These are phyloP conservation scores for Aspergillus hortae DNA, from an alignment of 2,329 filamentous ascomycete species.

Conservation along the genomic window DNA sequence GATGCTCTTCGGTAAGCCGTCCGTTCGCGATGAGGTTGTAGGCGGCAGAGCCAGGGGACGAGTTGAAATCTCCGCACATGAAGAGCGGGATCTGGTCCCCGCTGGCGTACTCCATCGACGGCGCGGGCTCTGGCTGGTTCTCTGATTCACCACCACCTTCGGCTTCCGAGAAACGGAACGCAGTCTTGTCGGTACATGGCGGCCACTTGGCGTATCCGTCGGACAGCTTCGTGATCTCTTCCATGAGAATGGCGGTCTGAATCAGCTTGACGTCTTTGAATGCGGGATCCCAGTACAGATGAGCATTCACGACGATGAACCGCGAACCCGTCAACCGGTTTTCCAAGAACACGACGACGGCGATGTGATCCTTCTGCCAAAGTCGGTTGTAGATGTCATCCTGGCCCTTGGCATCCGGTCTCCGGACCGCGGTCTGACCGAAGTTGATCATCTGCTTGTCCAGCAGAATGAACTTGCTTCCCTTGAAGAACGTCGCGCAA, in stretches of 20 bases:
- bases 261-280: slow-evolving; percentile 94
- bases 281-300: slow-evolving; percentile 90
- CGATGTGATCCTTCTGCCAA: slow-evolving; percentile 98
- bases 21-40: slow-evolving; percentile 86
- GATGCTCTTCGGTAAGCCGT: slow-evolving; percentile 71
- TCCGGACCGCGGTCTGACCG: slow-evolving; percentile 83
- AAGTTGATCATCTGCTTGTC: slow-evolving; percentile 96
- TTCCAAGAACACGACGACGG: slow-evolving; percentile 86
- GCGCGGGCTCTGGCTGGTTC: slow-evolving; percentile 59
- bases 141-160: slow-evolving; percentile 44
- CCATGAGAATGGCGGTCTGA: slow-evolving; percentile 92
- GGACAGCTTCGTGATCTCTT: slow-evolving; percentile 79
- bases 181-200: slow-evolving; percentile 73
- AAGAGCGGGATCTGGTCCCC: slow-evolving; percentile 86
- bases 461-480: slow-evolving; percentile 86
- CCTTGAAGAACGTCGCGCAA: slow-evolving; percentile 95
- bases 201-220: slow-evolving; percentile 80
- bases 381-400: slow-evolving; percentile 98
- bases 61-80: slow-evolving; percentile 96
- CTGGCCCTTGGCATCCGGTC: slow-evolving; percentile 94
- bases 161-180: slow-evolving; percentile 50
- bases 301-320: slow-evolving; percentile 88
- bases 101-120: slow-evolving; percentile 80
- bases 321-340: slow-evolving; percentile 86
- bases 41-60: slow-evolving; percentile 78